Evolutionary conservation across 768 basidiomycete genomes (phyloP).

Genomic region (Fistulinella prunicolor): DNA sequence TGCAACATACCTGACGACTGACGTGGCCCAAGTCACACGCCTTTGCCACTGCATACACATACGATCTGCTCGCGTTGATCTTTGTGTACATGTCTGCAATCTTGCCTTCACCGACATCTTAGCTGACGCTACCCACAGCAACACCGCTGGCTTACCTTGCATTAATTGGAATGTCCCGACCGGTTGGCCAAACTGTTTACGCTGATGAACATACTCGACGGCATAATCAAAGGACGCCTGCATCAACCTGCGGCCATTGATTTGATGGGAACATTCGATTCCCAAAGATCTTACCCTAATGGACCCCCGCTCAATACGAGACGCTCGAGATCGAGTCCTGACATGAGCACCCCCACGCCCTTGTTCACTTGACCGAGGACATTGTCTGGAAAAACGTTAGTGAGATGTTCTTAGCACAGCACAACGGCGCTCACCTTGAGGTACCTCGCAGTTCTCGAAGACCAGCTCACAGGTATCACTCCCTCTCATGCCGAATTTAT

Average conservation of each 20-base stretch:
- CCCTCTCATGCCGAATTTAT: constrained; percentile 96
- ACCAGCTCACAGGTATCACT: constrained; percentile 93
- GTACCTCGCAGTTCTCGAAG: constrained; percentile 88
- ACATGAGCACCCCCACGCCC: constrained; percentile 90
- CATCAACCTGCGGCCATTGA: constrained; percentile 60
- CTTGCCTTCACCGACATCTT: constrained; percentile 48
- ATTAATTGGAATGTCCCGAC: constrained; percentile 93
- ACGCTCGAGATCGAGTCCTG: constrained; percentile 88
- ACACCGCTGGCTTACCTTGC: constrained; percentile 62
- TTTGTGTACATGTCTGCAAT: constrained; percentile 95
- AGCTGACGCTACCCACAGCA: background rate
- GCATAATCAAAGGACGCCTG: constrained; percentile 90
- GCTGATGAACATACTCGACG: constrained; percentile 87
- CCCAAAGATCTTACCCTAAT: constrained; percentile 55
- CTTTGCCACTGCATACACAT: constrained; percentile 89
- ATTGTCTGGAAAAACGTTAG: constrained; percentile 53
- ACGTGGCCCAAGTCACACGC: constrained; percentile 81
- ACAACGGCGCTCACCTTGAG: constrained; percentile 58
- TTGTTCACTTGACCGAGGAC: constrained; percentile 77
- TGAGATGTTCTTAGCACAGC: background rate
- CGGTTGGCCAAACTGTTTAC: constrained; percentile 86
- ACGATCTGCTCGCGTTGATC: constrained; percentile 81
- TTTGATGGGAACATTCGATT: background rate
- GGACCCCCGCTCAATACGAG: constrained; percentile 92
- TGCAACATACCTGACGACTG: constrained; percentile 64